Evolutionary conservation across 768 basidiomycete genomes (phyloP), one percentile per base, ranked within the genome.

Genomic region (Psilocybe tampanensis): DNA sequence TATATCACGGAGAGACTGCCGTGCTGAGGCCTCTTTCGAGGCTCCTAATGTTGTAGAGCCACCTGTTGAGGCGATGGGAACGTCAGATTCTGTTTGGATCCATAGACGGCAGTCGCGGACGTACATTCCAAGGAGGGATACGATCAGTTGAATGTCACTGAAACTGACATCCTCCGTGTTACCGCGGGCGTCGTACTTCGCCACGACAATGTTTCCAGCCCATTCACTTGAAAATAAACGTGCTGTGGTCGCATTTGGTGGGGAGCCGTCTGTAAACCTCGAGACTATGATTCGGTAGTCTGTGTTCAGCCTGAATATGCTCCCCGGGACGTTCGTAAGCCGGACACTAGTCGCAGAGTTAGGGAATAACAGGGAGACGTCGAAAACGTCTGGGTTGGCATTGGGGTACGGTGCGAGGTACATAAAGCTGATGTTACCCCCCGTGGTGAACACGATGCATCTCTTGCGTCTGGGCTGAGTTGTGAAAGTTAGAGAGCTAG

Each of bases 261-360:
- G 54, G 7, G 43, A 44, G 17, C n/a, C 18, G 4, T 8, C 12
- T 1, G 2, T 22, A 9, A 12, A n/a, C 21, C 32, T 47, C 7
- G 54, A 55, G 34, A 55, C 34, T 22, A 55, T 47, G 9, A 55
- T 34, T 11, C 54, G 6, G 23, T 32, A 47, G 8, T 55, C 22
- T 19, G 32, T 32, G 17, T 23, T 18, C 7, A 55, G 33, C 17
- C n/a, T 47, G 33, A 39, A 24, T 2, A 19, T 4, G 12, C 29
- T 45, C 8, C 54, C 54, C 2, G 54, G 54, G 9, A 48, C 23
- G 18, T 29, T 23, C 29, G 44, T 41, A 32, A 55, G 13, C 21
- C 54, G 44, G 17, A 33, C 33, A 21, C 54, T 55, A 18, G 34
- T 15, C 1, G 54, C 54, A 17, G 44, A 44, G 33, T 47, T 45